Evolutionary conservation across 495 filamentous ascomycete species (phyloP), one percentile per base, ranked within the genome.

Genomic region (Aspergillus ostianus): DNA sequence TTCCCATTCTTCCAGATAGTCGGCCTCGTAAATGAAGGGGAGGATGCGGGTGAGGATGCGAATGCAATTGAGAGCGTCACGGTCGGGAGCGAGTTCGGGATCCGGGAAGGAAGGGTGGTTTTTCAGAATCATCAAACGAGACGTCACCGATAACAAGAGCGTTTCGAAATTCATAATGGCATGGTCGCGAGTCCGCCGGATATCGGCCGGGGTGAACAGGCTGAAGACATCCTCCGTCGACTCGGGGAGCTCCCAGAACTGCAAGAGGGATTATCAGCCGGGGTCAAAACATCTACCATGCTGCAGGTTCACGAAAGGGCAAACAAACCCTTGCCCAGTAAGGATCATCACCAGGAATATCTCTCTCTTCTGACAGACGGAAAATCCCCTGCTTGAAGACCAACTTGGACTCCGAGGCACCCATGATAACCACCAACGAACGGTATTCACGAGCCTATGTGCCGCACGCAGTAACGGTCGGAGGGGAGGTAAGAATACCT

Each of bases 331-430:
- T 90, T 56, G 91, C 84, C 94, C 94, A 99, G 79, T 96, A 98
- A 13, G 86, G 81, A 79, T 97, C 92, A 71, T 93, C 87, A 47
- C 90, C 84, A 48, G 92, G 84, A 66, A 99, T 98, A 65, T 89
- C 82, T 64, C 88, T 85, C 71, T 94, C 87, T 72, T 97, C 93
- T 18, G 92, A 95, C 55, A 99, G 86, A 70, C 89, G 87, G 80
- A 99, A 99, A 80, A 99, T 97, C 72, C 93, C 94, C 74, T 97
- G 90, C 77, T 98, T 99, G 85, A 99, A 98, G 67, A 92, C 90
- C 67, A 97, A 88, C 85, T 99, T 99, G 63, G 93, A 97, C 80
- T 99, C 95, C 73, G 94, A 97, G 69, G 94, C 94, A 72, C 94
- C 94, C 94, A 99, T 99, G 56, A 63, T 72, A 68, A 71, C 36